Evolutionary conservation across 148 eudicot genomes (phyloP).

Genomic region (Hydrangea macrophylla): DNA sequence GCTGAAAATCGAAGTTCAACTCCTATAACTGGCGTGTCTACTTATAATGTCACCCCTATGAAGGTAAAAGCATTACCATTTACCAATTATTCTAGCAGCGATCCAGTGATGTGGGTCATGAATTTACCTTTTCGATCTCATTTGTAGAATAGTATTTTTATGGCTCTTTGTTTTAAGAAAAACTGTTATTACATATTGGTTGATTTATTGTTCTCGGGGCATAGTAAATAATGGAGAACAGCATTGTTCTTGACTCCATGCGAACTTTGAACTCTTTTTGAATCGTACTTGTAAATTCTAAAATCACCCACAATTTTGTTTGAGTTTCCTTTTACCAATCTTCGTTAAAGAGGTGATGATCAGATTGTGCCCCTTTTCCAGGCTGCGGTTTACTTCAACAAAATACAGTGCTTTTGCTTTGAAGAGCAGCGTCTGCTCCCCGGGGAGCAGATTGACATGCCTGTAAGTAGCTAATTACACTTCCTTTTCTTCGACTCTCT

Average conservation of each 20-base stretch:
- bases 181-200: background rate
- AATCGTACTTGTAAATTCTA: no score
- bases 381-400: slow-evolving; percentile 95
- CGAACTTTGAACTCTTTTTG: no score
- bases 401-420: slow-evolving; percentile 92
- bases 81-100: background rate
- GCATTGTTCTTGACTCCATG: background rate
- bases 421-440: slow-evolving; percentile 96
- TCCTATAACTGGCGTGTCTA: slow-evolving; percentile 85
- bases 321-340: no score
- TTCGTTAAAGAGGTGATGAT: slow-evolving; percentile 11
- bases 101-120: background rate
- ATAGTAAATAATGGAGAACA: background rate
- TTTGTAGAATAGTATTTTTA: background rate
- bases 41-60: slow-evolving; percentile 98
- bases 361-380: slow-evolving; percentile 20
- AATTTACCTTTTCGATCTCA: background rate
- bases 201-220: background rate
- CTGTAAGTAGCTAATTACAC: no score
- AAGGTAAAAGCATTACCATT: slow-evolving; percentile 60
- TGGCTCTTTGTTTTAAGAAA: background rate
- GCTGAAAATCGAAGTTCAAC: slow-evolving; percentile 88
- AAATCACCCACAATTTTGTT: no score
- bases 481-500: no score
- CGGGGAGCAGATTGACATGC: slow-evolving; percentile 98